These are phyloP conservation scores for Stylonectria norvegica DNA, from an alignment of 2,329 filamentous ascomycete species.

Conservation along the genomic window DNA sequence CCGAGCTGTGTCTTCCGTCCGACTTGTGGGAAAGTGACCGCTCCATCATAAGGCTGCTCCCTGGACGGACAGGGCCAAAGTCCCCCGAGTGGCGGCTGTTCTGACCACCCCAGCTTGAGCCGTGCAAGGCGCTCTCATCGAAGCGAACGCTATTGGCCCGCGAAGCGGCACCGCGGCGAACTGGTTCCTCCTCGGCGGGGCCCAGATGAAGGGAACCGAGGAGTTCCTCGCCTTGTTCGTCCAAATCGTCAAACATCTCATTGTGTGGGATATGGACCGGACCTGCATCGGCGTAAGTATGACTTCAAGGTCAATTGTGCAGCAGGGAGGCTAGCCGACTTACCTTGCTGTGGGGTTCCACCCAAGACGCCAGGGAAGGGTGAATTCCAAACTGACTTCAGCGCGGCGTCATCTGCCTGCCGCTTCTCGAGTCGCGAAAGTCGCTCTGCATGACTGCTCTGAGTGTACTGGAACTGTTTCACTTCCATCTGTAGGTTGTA, in stretches of 20 bases:
- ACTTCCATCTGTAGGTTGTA: conserved; percentile 68
- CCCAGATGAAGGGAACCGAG: conserved; percentile 81
- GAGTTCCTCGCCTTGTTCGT: conserved; percentile 78
- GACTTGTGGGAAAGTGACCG: conserved; percentile 92
- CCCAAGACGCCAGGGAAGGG: conserved; percentile 84
- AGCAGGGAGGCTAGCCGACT: conserved; percentile 30
- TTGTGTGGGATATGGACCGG: conserved; percentile 74
- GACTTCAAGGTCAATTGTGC: background rate
- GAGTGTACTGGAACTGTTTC: conserved; percentile 63
- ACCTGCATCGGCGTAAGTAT: conserved; percentile 49
- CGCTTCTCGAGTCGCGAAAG: conserved; percentile 61
- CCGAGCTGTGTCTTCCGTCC: conserved; percentile 89
- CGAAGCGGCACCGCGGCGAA: conserved; percentile 80
- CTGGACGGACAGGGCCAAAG: conserved; percentile 71
- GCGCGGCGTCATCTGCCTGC: conserved; percentile 62
- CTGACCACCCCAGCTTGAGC: conserved; percentile 75
- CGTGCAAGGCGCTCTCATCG: conserved; percentile 90
- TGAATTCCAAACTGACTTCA: conserved; percentile 90
- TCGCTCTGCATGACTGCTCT: conserved; percentile 60
- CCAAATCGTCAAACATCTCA: conserved; percentile 86
- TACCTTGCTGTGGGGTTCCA: conserved; percentile 84
- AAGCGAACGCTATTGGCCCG: conserved; percentile 96
- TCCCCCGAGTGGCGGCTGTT: conserved; percentile 80
- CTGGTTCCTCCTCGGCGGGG: conserved; percentile 74
- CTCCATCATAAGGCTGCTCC: conserved; percentile 85